Percentiles rank a stretch among this genome's conserved stretches.
These are phyloP conservation scores for Tetrapisispora phaffii DNA, from an alignment of 805 yeast species.

Conservation along the genomic window DNA sequence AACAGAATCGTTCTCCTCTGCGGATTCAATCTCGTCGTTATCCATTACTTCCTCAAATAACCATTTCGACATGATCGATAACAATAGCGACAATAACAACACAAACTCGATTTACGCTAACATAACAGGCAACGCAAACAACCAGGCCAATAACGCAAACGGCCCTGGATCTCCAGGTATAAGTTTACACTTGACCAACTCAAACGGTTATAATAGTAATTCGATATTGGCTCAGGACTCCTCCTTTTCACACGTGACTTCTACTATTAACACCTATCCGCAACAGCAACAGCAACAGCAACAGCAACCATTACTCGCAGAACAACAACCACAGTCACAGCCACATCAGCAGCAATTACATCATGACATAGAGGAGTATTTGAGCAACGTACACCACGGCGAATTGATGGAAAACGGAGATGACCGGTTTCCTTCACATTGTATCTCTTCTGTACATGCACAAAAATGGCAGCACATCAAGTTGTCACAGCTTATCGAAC, in stretches of 20 bases:
- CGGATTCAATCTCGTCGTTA: slow-evolving; percentile 3
- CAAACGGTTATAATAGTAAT: slow-evolving; percentile 1
- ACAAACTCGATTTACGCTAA: neutral
- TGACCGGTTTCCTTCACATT: neutral
- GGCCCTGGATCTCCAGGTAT: neutral
- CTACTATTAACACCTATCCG: neutral
- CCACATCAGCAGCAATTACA: neutral
- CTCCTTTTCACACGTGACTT: neutral
- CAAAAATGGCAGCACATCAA: slow-evolving; percentile 62
- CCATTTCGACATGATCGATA: slow-evolving; percentile 2
- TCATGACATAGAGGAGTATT: neutral
- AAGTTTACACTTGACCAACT: neutral
- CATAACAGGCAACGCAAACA: neutral
- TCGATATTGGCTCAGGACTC: neutral
- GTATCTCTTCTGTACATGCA: slow-evolving; percentile 17
- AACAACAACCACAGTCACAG: neutral
- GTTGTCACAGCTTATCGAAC: slow-evolving; percentile 65
- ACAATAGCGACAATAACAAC: neutral
- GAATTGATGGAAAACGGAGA: neutral
- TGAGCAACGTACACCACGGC: neutral
- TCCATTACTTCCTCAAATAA: slow-evolving; percentile 4
- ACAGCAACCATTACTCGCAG: too few relatives aligned
- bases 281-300: slow-evolving; percentile 1
- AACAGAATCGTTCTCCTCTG: slow-evolving; percentile 3
- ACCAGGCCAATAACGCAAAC: neutral